phyloP scores from a whole-genome alignment of 2,329 filamentous ascomycete genomes.

The Aspergillus sergii region DNA sequence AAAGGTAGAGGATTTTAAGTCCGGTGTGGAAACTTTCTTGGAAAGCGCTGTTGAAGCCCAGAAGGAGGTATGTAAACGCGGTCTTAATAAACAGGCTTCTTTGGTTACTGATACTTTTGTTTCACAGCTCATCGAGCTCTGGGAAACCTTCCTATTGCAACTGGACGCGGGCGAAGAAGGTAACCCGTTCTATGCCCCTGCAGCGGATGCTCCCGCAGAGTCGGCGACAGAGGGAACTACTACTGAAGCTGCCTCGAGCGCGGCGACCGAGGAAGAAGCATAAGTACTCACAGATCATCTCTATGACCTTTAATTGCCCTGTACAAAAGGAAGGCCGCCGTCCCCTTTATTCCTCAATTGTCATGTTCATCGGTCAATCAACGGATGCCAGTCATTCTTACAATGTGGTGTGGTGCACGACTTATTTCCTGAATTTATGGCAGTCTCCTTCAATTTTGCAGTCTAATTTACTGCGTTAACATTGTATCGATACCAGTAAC shows the following conservation, averaged over 20 bases:
- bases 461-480: constrained; percentile 10
- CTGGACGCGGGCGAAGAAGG: constrained; percentile 90
- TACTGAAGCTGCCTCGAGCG: constrained; percentile 12
- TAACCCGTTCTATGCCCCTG: constrained; percentile 47
- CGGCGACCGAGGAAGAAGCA: constrained; percentile 22
- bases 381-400: constrained; percentile 5
- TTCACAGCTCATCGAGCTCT: constrained; percentile 78
- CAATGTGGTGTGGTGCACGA: constrained; percentile 17
- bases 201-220: constrained; percentile 22
- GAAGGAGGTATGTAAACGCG: constrained; percentile 74
- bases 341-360: constrained; percentile 1
- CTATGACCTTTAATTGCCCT: constrained; percentile 8
- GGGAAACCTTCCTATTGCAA: constrained; percentile 98
- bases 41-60: constrained; percentile 97
- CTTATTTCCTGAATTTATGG: constrained; percentile 13
- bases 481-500: constrained; percentile 11
- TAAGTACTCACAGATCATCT: constrained; percentile 9
- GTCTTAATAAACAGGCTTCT: not conserved
- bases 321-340: constrained; percentile 20
- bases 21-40: constrained; percentile 93
- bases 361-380: not conserved
- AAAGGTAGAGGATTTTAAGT: constrained; percentile 99
- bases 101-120: constrained; percentile 43
- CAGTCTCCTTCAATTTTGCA: constrained; percentile 15
- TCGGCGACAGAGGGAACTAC: constrained; percentile 16